Evolutionary conservation across 129 eudicot species (phyloP).

Genomic region (Lactuca sativa): DNA sequence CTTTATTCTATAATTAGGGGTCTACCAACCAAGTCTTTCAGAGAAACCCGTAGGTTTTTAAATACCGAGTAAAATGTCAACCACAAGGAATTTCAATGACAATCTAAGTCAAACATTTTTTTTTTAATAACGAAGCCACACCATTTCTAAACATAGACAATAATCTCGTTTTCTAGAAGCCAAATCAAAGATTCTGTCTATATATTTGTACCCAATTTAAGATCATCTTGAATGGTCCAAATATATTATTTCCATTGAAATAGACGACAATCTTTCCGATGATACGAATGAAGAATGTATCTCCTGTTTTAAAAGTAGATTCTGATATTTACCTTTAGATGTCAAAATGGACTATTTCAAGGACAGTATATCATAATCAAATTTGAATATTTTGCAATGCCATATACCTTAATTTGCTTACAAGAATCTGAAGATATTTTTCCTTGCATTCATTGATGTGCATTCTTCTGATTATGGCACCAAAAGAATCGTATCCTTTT

Average conservation of each 20-base stretch:
- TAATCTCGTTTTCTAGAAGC: conserved; percentile 18
- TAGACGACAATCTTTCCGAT: neutral
- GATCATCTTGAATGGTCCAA: conserved; percentile 7
- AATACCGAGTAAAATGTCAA: neutral
- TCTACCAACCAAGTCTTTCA: neutral
- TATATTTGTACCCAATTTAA: conserved; percentile 14
- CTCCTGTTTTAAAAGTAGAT: conserved; percentile 1
- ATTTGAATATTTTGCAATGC: neutral
- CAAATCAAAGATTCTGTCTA: conserved; percentile 17
- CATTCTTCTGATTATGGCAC: neutral
- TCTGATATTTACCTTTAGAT: neutral
- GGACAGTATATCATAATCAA: neutral
- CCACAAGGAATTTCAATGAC: conserved; percentile 5
- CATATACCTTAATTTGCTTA: neutral
- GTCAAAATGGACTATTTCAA: neutral
- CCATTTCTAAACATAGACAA: conserved; percentile 27
- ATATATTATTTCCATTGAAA: neutral
- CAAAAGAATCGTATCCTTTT: neutral
- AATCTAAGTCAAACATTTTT: neutral
- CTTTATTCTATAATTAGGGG: neutral
- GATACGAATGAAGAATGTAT: conserved; percentile 4
- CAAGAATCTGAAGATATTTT: neutral
- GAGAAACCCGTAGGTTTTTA: neutral
- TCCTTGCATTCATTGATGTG: neutral
- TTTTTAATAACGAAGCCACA: neutral